Base-by-base conservation (phyloP, 495 filamentous ascomycete species). In the Emericellopsis terricola region DNA sequence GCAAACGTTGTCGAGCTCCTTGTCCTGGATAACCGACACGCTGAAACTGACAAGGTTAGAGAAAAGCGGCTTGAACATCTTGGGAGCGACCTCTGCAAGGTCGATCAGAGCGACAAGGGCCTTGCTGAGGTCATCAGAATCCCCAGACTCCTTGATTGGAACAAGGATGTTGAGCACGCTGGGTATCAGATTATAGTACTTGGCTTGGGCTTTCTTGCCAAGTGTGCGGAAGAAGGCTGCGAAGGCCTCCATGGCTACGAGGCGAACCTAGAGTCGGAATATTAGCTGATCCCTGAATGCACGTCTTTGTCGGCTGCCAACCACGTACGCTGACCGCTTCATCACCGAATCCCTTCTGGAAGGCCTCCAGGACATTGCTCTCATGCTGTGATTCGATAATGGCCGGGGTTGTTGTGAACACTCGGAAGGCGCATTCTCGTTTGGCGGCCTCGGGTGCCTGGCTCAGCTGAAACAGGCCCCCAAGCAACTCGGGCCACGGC, bases 321-420 rank as follows among this genome's bases (percentile, higher is more conserved):
- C n/a, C n/a, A n/a, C n/a, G n/a, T n/a, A n/a, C n/a, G n/a, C n/a
- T n/a, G 26, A 83, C 72, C 20, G 83, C 76, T 16, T 75, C 73
- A 57, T 99, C 91, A 42, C 81, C 81, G 58, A 99, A 94, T 13
- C 86, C 91, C 42, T 74, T 78, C 36, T 76, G 71, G 49, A 99
- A 99, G 2, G 86, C 85, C 23, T 64, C 62, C 8, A 85, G 56
- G 10, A 96, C 84, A 15, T 76, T 71, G 40, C 82, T 78, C 46
- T 92, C 81, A 46, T 99, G 87, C 45, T 92, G 82, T 55, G 77
- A 87, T 53, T 94, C 85, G 44, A 99, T 96, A 45, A 99, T 85
- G 14, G 81, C 82, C 13, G 91, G 91, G 6, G 91, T 94, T 1
- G 84, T 87, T 26, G 83, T 77, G 49, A 99, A 93, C 38, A 99